Evolutionary conservation across 768 basidiomycete genomes (phyloP), one percentile per base, ranked within the genome.

Genomic region (Solioccasus polychromus): DNA sequence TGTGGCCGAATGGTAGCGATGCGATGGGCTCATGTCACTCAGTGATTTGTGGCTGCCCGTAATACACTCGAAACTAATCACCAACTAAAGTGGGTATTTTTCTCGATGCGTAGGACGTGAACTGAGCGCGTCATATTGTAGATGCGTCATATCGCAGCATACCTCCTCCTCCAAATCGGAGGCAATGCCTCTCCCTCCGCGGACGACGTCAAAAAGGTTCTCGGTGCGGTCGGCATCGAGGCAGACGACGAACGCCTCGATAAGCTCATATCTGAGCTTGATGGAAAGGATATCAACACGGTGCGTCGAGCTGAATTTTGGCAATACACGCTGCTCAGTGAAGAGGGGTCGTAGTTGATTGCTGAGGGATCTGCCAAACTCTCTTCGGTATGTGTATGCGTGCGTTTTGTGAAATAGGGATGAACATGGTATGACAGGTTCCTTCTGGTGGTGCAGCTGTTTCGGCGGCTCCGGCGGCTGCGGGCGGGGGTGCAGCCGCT

Each of bases 91-190:
- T 80, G 53, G 42, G 71, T 57, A 20, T 44, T 28, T n/a, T 24
- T 48, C 15, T 43, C 8, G 18, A 19, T 19, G 4, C 35, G 25
- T 8, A 47, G 36, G 37, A 28, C 18, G 40, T 6, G 34, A 31
- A 36, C 44, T 34, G 25, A 26, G 44, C 35, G 45, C 10, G 42
- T 32, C 15, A 10, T n/a, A n/a, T n/a, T n/a, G 24, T 56, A 88
- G 86, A 92, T 92, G 90, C 88, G 88, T 71, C 74, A 92, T 66
- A 75, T 97, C 70, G 94, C 92, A 73, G 91, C 92, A 56, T 98
- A 96, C 78, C 83, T 99, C 50, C 92, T 99, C 68, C 92, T 97
- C 73, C 87, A 88, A 70, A 79, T 83, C 66, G 96, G 92, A 57
- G 96, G 96, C 45, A 97, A 97, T 64, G 72, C 83, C 60, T 80